phyloP scores from a whole-genome alignment of 148 eudicot genomes.

The Spergularia bocconei region DNA sequence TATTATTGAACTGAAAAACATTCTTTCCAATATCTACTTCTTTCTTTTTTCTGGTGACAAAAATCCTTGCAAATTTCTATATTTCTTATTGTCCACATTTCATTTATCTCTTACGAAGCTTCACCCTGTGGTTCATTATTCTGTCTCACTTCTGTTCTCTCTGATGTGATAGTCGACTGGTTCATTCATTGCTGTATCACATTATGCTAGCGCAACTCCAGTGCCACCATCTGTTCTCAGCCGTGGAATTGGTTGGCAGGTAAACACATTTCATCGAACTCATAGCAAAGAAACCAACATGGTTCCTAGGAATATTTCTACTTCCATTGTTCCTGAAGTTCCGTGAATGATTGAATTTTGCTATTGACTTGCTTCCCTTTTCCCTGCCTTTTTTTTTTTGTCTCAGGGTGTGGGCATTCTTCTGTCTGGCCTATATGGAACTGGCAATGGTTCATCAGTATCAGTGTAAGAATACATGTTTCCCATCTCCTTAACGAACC shows the following conservation, averaged over 20 bases:
- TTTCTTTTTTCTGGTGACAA: no score
- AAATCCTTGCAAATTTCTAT: background rate
- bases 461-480: slow-evolving; percentile 58
- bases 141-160: slow-evolving; percentile 2
- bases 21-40: no score
- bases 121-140: background rate
- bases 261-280: slow-evolving; percentile 21
- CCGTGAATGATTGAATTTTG: background rate
- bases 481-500: background rate
- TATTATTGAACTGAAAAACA: slow-evolving; percentile 3
- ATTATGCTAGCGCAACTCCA: slow-evolving; percentile 92
- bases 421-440: slow-evolving; percentile 86
- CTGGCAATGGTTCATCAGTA: slow-evolving; percentile 84
- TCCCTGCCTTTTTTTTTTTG: slow-evolving; percentile 6
- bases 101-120: background rate
- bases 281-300: background rate
- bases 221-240: slow-evolving; percentile 84
- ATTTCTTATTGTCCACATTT: background rate
- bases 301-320: background rate
- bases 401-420: slow-evolving; percentile 80
- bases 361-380: slow-evolving; percentile 10
- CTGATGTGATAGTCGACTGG: slow-evolving; percentile 78
- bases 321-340: background rate
- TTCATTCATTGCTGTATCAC: slow-evolving; percentile 73
- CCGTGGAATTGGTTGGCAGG: slow-evolving; percentile 99